Evolutionary conservation across 1,284 basidiomycete genomes (phyloP).

Genomic region (Boletellus deceptivus): DNA sequence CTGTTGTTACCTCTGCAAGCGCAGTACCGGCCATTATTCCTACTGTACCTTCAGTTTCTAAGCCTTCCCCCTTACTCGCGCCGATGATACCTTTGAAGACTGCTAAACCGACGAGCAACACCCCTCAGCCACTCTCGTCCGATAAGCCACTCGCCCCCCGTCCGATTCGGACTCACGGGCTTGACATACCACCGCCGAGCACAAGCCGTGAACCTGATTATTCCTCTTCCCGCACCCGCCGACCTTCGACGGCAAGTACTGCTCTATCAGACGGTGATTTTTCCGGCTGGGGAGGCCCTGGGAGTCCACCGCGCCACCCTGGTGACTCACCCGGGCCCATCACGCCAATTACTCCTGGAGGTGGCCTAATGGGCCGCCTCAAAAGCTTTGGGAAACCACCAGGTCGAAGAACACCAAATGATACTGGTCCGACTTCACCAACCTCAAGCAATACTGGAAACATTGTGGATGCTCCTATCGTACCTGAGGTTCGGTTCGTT

Average conservation of each 20-base stretch:
- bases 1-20: conserved; percentile 24
- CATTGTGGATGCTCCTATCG: conserved; percentile 12
- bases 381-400: conserved; percentile 66
- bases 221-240: conserved; percentile 45
- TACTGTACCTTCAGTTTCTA: conserved; percentile 38
- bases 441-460: conserved; percentile 15
- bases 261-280: conserved; percentile 50
- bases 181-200: conserved; percentile 24
- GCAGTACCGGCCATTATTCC: conserved; percentile 62
- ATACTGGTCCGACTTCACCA: conserved; percentile 29
- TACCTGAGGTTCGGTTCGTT: conserved; percentile 26
- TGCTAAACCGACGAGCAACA: conserved; percentile 30
- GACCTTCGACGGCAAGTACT: conserved; percentile 41
- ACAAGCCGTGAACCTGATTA: conserved; percentile 46
- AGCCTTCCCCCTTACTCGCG: conserved; percentile 52
- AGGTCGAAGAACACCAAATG: conserved; percentile 29
- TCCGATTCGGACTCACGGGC: conserved; percentile 30
- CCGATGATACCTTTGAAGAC: conserved; percentile 55
- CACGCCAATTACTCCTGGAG: conserved; percentile 53
- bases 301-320: conserved; percentile 31
- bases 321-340: conserved; percentile 35
- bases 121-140: conserved; percentile 36
- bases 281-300: conserved; percentile 48
- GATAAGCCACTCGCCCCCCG: conserved; percentile 36
- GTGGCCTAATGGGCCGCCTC: conserved; percentile 74